phyloP scores from a whole-genome alignment of 768 basidiomycete genomes.

The Lactarius pseudohatsudake region DNA sequence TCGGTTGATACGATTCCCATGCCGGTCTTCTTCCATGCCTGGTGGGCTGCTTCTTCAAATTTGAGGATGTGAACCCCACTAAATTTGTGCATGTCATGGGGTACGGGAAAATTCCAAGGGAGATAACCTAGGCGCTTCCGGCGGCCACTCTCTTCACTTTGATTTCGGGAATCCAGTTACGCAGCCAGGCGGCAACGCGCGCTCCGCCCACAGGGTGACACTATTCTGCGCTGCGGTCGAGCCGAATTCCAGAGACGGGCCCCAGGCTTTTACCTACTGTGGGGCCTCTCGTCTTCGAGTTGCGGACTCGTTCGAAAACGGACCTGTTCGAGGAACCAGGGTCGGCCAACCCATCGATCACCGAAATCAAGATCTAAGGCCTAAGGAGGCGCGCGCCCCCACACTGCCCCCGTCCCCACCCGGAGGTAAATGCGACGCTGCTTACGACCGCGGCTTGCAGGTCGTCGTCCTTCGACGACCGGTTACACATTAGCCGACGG shows the following conservation, averaged over 20 bases:
- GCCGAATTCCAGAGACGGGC: slow-evolving; percentile 8
- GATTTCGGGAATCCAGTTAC: not conserved
- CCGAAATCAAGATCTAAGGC: slow-evolving; percentile 14
- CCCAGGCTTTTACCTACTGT: not conserved
- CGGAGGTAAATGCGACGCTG: not conserved
- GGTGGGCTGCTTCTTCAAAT: not conserved
- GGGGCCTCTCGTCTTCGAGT: not conserved
- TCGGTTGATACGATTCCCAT: slow-evolving; percentile 3
- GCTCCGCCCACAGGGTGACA: not conserved
- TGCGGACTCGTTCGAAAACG: slow-evolving; percentile 6
- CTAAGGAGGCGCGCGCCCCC: not conserved
- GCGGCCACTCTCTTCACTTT: not conserved
- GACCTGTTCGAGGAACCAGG: slow-evolving; percentile 14
- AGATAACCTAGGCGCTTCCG: not conserved
- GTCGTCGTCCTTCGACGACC: slow-evolving; percentile 2
- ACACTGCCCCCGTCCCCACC: not conserved
- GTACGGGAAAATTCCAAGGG: not conserved
- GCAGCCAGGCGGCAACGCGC: not conserved
- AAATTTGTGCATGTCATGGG: slow-evolving; percentile 13
- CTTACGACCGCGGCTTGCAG: not conserved
- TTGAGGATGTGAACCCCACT: slow-evolving; percentile 8
- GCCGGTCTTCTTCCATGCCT: slow-evolving; percentile 10
- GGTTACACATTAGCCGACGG: slow-evolving; percentile 8
- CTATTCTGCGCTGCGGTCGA: not conserved
- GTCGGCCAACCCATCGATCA: slow-evolving; percentile 6